Evolutionary conservation across 164 flowering plant species (phyloP), one percentile per base, ranked within the genome.

Genomic region (Nymphaea colorata): DNA sequence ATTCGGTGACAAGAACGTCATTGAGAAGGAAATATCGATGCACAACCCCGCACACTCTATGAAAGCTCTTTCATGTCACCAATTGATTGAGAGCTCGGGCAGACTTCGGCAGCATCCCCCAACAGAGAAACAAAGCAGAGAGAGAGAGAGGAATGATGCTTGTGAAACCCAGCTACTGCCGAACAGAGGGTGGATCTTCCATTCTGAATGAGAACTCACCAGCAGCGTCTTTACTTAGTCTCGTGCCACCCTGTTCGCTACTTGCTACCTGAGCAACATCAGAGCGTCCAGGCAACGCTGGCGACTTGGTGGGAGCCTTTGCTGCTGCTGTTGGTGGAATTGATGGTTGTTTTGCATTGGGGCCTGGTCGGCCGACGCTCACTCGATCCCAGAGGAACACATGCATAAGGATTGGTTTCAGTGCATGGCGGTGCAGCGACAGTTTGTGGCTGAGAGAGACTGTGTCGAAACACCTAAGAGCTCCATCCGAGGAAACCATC

Each of bases 361-460:
- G 0, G 36, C 36, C 36, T 25, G 57, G 12, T 5, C 12, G 57
- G 57, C 12, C 3, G 57, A 8, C 15, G 14, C 57, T 8, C 3
- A 76, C 15, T 62, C 76, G 67, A 64, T 87, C 93, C 93, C 94
- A 89, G 47, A 85, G 62, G 70, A 91, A 82, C 0, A 91, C 77
- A 47, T 93, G 98, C 12, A 93, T 68, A 64, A 79, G 72, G 15
- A 93, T 87, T 2, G 98, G 84, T 8, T 81, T 82, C 67, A 79
- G 78, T 6, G 97, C 89, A 63, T 91, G 97, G 15, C 94, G 82
- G 77, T 93, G 98, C 69, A 93, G 73, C 1, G 98, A 93, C 62
- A 91, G 90, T 76, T 91, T 93, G 68, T 86, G 97, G 82, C 98
- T 91, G 36, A 93, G 84, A 2, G 97, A 93, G 42, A 93, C 84